Evolutionary conservation across 2,329 filamentous ascomycete genomes (phyloP).

Genomic region (Pseudogymnoascus sp.): DNA sequence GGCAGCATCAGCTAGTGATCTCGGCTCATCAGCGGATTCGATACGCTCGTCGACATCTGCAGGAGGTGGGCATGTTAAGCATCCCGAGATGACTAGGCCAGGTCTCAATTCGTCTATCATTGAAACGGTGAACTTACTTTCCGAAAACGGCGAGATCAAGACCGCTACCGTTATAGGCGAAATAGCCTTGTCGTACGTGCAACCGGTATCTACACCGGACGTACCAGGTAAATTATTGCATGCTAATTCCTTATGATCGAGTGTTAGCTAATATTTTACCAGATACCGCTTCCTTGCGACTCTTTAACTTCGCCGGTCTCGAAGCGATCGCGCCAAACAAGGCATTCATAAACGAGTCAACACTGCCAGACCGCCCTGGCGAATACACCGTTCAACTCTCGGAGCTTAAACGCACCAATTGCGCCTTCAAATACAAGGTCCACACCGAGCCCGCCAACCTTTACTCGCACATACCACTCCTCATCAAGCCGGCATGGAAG

Average conservation of each 20-base stretch:
- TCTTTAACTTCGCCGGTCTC: conserved; percentile 81
- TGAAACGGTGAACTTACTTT: conserved; percentile 81
- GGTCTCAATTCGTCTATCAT: conserved; percentile 85
- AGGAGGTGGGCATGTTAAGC: conserved; percentile 61
- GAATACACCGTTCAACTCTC: conserved; percentile 72
- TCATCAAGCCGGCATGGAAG: conserved; percentile 65
- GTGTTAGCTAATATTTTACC: conserved; percentile 18
- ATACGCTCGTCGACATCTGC: conserved; percentile 78
- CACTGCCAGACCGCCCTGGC: conserved; percentile 56
- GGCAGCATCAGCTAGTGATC: conserved; percentile 20
- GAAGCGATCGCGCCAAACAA: conserved; percentile 93
- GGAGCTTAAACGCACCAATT: conserved; percentile 62
- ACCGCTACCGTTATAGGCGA: conserved; percentile 76
- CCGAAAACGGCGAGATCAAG: conserved; percentile 65
- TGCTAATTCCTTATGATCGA: conserved; percentile 13
- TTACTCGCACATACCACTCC: conserved; percentile 50
- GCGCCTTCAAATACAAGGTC: conserved; percentile 89
- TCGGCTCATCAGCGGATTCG: conserved; percentile 39
- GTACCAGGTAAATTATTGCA: conserved; percentile 20
- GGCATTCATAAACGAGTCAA: conserved; percentile 70
- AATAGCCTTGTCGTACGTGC: conserved; percentile 68
- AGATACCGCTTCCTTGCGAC: conserved; percentile 62
- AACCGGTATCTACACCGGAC: conserved; percentile 37
- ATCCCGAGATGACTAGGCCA: conserved; percentile 71
- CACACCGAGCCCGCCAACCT: conserved; percentile 57